Percentiles rank a stretch among this genome's conserved stretches.
phyloP scores from a whole-genome alignment of 176 grass and related monocot species.

The Chloris gayana region DNA sequence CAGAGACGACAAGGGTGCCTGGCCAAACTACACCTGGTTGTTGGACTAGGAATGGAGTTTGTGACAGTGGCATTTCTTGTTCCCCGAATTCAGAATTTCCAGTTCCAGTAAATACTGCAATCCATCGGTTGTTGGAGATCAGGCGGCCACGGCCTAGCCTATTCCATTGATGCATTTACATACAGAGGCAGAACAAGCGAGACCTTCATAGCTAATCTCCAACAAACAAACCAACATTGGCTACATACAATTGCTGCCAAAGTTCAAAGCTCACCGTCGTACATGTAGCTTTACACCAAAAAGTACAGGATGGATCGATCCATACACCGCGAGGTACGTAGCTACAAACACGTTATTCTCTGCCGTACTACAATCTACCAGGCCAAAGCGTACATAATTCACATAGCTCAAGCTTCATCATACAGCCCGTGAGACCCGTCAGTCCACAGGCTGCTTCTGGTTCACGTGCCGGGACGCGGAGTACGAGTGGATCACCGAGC shows the following conservation, averaged over 20 bases:
- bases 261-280: neutral
- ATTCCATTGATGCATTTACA: neutral
- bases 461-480: constrained; percentile 46
- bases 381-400: constrained; percentile 24
- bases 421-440: neutral
- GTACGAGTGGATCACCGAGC: constrained; percentile 65
- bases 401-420: constrained; percentile 13
- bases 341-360: neutral
- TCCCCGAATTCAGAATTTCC: neutral
- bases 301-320: neutral
- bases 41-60: too few species aligned
- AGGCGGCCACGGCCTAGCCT: too few species aligned
- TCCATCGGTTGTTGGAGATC: too few species aligned
- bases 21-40: too few species aligned
- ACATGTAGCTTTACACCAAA: neutral
- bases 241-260: neutral
- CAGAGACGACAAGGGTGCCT: too few species aligned
- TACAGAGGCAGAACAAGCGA: neutral
- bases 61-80: neutral
- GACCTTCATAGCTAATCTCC: neutral
- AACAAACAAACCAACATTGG: neutral
- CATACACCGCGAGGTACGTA: neutral
- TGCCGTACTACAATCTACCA: constrained; percentile 6
- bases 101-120: neutral
- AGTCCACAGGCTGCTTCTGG: constrained; percentile 23